phyloP scores from a whole-genome alignment of 345 rosid species.

The Passiflora organensis region DNA sequence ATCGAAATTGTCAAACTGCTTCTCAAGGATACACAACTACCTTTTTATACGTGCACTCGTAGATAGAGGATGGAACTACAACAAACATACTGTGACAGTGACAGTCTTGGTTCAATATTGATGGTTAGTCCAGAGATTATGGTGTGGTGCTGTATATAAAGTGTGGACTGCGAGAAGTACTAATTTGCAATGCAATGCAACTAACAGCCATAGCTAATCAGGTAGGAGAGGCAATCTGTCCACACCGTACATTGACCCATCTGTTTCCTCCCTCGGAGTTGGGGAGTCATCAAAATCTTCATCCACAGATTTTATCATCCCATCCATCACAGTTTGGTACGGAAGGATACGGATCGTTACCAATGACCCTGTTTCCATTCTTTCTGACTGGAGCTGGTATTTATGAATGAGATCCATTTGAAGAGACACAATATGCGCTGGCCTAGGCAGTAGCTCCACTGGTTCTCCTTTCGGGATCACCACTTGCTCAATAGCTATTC shows the following conservation, averaged over 20 bases:
- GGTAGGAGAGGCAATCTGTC: slow-evolving; percentile 59
- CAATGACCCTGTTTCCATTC: slow-evolving; percentile 45
- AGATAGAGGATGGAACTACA: too few species aligned
- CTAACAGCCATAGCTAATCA: slow-evolving; percentile 25
- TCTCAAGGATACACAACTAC: too few species aligned
- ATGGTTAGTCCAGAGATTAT: too few species aligned
- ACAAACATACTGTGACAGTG: too few species aligned
- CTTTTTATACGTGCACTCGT: too few species aligned
- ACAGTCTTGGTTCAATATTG: too few species aligned
- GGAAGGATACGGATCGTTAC: slow-evolving; percentile 54
- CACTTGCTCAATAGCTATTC: slow-evolving; percentile 68
- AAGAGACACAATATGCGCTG: slow-evolving; percentile 44
- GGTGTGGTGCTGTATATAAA: too few species aligned
- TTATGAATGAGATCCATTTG: slow-evolving; percentile 57
- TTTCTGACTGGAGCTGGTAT: slow-evolving; percentile 55
- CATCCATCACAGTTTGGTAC: slow-evolving; percentile 27
- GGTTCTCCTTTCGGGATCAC: slow-evolving; percentile 68
- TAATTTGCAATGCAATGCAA: too few species aligned
- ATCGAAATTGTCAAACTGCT: too few species aligned
- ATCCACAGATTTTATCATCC: slow-evolving; percentile 16
- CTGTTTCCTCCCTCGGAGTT: slow-evolving; percentile 17
- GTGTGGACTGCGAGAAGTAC: too few species aligned
- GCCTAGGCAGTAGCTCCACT: slow-evolving; percentile 67
- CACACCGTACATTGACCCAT: slow-evolving; percentile 32
- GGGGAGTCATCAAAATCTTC: slow-evolving; percentile 24